Evolutionary conservation across 2,329 filamentous ascomycete genomes (phyloP), one percentile per base, ranked within the genome.

Genomic region (Tothia fuscella): DNA sequence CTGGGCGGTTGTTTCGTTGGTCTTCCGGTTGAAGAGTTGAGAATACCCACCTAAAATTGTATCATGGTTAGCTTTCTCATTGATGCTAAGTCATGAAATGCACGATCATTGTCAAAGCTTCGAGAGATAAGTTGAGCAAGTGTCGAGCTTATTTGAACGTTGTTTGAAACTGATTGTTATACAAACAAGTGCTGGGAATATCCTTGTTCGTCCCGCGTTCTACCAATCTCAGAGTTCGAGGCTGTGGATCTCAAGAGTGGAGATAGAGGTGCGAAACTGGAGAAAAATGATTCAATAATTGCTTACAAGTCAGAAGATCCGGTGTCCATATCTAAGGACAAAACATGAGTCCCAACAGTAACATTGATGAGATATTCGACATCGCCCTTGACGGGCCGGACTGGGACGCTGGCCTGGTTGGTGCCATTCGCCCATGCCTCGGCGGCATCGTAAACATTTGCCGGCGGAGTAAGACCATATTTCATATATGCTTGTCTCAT

Each of bases 11-110:
- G n/a, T 13, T 42, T 6, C 30, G 7, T 35, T 42, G 39, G 30
- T 34, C 39, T 20, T 35, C 22, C 10, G 39, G 31, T 36, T 42
- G 39, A 19, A 76, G 65, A 14, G 65, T 66, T 0, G 78, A 81
- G 59, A 80, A 82, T 30, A 76, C 80, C 72, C 71, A 91, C 37
- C 73, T 76, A 43, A 41, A 51, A 2, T 12, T n/a, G 13, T 3
- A 28, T 9, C n/a, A n/a, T n/a, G 13, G 10, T 10, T 10, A 29
- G 13, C 14, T 14, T 10, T 29, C 14, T 29, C 26, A 29, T 29
- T 10, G 10, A 29, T 29, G 13, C 10, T 14, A 14, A 10, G 10
- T 29, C 26, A n/a, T n/a, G n/a, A n/a, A n/a, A n/a, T n/a, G n/a
- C n/a, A n/a, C n/a, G n/a, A n/a, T n/a, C n/a, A n/a, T n/a, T n/a